Evolutionary conservation across 495 filamentous ascomycete genomes (phyloP), one percentile per base, ranked within the genome.

Genomic region (Lasiosphaeria ovina): DNA sequence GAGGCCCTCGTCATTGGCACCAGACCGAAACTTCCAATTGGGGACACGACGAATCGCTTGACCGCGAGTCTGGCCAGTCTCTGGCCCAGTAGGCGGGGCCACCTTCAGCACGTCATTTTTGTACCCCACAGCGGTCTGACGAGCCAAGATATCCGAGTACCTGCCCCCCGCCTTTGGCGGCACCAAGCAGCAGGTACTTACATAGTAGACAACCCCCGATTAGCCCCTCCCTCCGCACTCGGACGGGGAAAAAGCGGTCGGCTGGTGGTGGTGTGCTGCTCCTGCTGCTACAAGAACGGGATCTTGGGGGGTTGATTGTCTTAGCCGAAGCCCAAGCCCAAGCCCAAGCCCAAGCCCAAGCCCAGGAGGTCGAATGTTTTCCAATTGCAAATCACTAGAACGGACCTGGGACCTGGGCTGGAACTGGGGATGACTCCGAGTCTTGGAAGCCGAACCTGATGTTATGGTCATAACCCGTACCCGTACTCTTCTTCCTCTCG

Each of bases 241-340:
- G 68, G 66, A 63, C 24, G 58, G 44, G 56, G 45, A 66, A 68
- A 62, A 56, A 55, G 68, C 66, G 66, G 68, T 70, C 66, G 24
- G 24, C 24, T 24, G 24, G 0, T 24, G 24, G 0, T 24, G 24
- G 24, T 24, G 24, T 24, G 24, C 24, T 24, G 24, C 24, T 24
- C 24, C 24, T 24, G 24, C 24, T 24, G 24, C 24, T 24, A 2
- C 24, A 2, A 24, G 24, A n/a, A n/a, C n/a, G n/a, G n/a, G n/a
- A n/a, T n/a, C n/a, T n/a, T n/a, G n/a, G n/a, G n/a, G n/a, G n/a
- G n/a, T n/a, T n/a, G 24, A 24, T 24, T 24, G 0, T 24, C 24
- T 24, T 24, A 24, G 24, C 24, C 24, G 24, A 24, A 24, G 24
- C 24, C 24, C 24, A 24, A 24, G 24, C 24, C 24, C 24, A 24